Evolutionary conservation across 139 green algal species (phyloP), one percentile per base, ranked within the genome.

Genomic region (Tetradesmus lagerheimii): DNA sequence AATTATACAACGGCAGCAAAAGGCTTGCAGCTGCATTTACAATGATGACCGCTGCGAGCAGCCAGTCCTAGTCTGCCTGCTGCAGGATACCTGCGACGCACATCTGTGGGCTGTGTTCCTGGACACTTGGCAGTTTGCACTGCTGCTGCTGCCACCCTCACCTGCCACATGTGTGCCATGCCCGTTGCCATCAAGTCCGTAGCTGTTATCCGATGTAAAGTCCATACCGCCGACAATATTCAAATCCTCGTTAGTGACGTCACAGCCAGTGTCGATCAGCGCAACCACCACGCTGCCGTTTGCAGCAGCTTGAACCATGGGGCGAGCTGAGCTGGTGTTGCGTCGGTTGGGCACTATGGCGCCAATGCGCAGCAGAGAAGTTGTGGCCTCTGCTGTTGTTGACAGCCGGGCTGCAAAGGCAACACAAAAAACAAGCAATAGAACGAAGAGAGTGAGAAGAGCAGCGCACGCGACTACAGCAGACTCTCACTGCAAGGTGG

Each of bases 111-210:
- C n/a, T n/a, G n/a, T n/a, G n/a, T n/a, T n/a, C n/a, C n/a, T n/a
- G n/a, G n/a, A n/a, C n/a, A n/a, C n/a, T n/a, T n/a, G n/a, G n/a
- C n/a, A n/a, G n/a, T n/a, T n/a, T n/a, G n/a, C n/a, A n/a, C n/a
- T n/a, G n/a, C n/a, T n/a, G n/a, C 25, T 35, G 64, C 0, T 78
- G 1, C 0, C 1, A 41, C 35, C 41, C 34, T 25, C 57, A 88
- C 82, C 82, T 80, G 83, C 74, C 53, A 84, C 86, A 35, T 84
- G 71, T 35, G 74, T 84, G 37, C 86, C 86, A 47, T 90, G 86
- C 2, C 86, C 86, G 77, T 90, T 90, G 74, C 86, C 86, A 47
- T 90, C 86, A 9, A 90, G 23, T 15, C 86, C 86, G 31, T 90
- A 90, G 34, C 75, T 83, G 34, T 85, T 85, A 31, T 90, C 86